Conservation (phyloP, 257 asterid species). For the Capsicum baccatum region DNA sequence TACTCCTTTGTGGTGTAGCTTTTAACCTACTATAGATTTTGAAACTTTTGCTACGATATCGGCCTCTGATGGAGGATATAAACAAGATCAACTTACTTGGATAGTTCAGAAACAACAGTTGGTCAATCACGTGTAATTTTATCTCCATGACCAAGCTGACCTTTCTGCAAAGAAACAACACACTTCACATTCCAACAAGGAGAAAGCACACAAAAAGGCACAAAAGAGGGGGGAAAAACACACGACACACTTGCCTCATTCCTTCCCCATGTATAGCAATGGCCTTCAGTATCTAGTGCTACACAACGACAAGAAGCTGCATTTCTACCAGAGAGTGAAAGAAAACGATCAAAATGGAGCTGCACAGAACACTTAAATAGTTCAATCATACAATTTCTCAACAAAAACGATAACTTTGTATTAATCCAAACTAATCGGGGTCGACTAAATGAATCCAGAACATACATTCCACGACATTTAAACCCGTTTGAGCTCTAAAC, state of each 20-base stretch:
- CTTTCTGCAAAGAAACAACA: conserved; percentile 58
- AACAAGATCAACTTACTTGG: conserved; percentile 42
- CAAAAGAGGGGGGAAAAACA: neutral
- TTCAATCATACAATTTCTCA: neutral
- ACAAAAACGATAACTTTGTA: neutral
- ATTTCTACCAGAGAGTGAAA: conserved; percentile 19
- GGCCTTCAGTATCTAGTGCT: conserved; percentile 92
- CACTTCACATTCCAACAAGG: conserved; percentile 2
- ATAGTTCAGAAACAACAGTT: too few species aligned
- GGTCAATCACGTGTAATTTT: too few species aligned
- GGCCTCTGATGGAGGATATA: neutral
- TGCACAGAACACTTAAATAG: neutral
- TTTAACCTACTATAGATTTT: neutral
- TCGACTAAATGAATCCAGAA: too few species aligned
- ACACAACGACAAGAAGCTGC: conserved; percentile 92
- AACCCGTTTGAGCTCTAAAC: too few species aligned
- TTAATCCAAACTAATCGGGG: neutral
- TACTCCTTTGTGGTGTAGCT: neutral
- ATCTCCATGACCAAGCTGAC: too few species aligned
- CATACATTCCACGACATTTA: too few species aligned
- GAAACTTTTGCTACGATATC: neutral
- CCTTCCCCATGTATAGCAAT: conserved; percentile 98
- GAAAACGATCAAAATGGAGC: neutral
- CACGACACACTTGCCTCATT: conserved; percentile 65
- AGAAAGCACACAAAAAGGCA: conserved; percentile 23